Evolutionary conservation across 2,329 filamentous ascomycete genomes (phyloP), one percentile per base, ranked within the genome.

Genomic region (Verticillium isaacii): DNA sequence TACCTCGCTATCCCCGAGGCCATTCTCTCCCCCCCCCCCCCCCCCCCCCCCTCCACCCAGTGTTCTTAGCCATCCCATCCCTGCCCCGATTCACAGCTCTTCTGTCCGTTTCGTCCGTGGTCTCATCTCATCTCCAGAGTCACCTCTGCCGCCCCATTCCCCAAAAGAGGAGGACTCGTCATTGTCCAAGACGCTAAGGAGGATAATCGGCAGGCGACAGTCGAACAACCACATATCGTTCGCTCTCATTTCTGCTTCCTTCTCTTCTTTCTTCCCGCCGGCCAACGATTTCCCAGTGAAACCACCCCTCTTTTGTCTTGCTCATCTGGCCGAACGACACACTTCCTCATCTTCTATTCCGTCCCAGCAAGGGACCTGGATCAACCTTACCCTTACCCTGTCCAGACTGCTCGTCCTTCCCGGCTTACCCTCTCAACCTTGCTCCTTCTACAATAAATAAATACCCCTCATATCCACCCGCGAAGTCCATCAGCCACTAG

Each of bases 131-230:
- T 52, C 45, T 52, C 45, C n/a, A 52, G 45, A 52, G 19, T 52
- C 45, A 52, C 45, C 12, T 52, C 19, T 52, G 19, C 45, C 45
- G 45, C 45, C 45, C 45, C 45, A 52, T 52, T 23, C 45, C 45
- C 45, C 45, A 52, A 52, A 52, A n/a, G 62, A 56, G 64, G 59
- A 57, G 64, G 59, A 64, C 60, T 65, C 64, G 64, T 65, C 62
- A 64, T 63, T 61, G 61, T 57, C 64, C 64, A 64, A 65, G 64
- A 64, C 64, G 63, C 64, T 65, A 65, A 64, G 45, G 62, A 63
- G 64, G 64, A 60, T 39, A 23, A 61, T 62, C 64, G 64, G 64
- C 64, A 65, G 45, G 45, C 45, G 45, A 52, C 45, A 9, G 19
- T n/a, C 54, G 15, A 17, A 56, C 54, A 32, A 32, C 54, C n/a